Evolutionary conservation across 176 grass and related monocot genomes (phyloP), one percentile per base, ranked within the genome.

Genomic region (Oryza glumipatula): DNA sequence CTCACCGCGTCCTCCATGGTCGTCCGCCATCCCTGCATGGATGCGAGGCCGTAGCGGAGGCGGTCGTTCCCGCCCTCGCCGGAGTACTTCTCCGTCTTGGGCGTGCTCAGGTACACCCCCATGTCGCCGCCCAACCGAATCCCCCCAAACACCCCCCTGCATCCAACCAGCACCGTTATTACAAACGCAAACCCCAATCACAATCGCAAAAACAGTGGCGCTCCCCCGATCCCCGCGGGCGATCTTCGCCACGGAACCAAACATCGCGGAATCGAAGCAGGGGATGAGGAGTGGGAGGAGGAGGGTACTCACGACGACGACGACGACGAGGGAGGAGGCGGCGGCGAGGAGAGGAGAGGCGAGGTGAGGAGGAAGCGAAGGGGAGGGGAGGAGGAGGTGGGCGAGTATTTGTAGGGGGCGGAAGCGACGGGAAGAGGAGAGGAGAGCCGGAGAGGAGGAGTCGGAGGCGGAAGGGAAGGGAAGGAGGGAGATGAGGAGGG

Each of bases 1-100:
- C 84, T 87, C 80, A 98, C 96, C 24, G 93, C 93, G 76, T 98
- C 96, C 89, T 98, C 96, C 96, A 98, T 98, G 81, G 89, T 76
- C 70, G 96, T 86, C 43, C 96, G 93, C 96, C 96, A 98, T 10
- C 96, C 96, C 92, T 98, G 96, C 96, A 98, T 98, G 80, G 93
- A 95, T 19, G 96, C 93, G 68, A 93, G 68, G 78, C 93, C 96
- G 66, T 85, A 98, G 23, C 85, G 87, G 73, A 95, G 83, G 60
- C 33, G 86, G 3, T 51, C 14, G 82, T 95, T 95, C 78, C 75
- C 91, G 48, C 89, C 96, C 70, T 98, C 86, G 26, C 90, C 88
- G 65, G 68, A 82, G 54, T 69, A 67, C 81, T 98, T 98, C 3
- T 98, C 96, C 66, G 93, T 98, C 86, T 94, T 98, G 41, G 96